Base-by-base conservation (phyloP, 345 rosid species). In the Noccaea bulbosa region DNA sequence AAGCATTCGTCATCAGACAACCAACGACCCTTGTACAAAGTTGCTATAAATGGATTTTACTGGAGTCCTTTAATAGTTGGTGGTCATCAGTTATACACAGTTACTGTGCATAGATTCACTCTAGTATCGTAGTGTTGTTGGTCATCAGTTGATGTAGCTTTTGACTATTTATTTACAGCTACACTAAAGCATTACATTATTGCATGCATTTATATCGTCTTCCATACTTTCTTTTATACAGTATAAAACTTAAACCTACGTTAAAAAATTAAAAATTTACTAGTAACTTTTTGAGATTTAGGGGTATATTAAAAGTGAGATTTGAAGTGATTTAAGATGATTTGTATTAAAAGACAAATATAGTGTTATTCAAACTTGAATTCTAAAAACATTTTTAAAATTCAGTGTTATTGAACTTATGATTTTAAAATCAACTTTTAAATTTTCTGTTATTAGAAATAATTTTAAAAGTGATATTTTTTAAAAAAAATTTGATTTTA, bases 21-120 rank as follows among this genome's bases (percentile, higher is more conserved):
- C 52, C 33, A 72, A 71, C 22, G 39, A 62, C 70, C 10, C 17
- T 8, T 38, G 30, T 10, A 56, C 27, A 5, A 6, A 38, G 57
- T 72, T 72, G 62, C 56, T 63, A 72, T 53, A 63, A 63, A 54
- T 34, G 48, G 46, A 5, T 72, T 43, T 7, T n/a, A 32, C 39
- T 52, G 37, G 11, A 41, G 75, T 62, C 38, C 55, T 38, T 7
- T 44, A 15, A 7, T 34, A 33, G 53, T 44, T 52, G 55, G 44
- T 62, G 39, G 40, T 34, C 56, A 44, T 62, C 37, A 43, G 53
- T 43, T 52, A 60, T 12, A 59, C 35, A 61, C 22, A 67, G 37
- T 47, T 58, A 24, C 33, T 48, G 15, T 57, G 38, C 34, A 64
- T 45, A 64, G 65, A 45, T 46, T 64, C 22, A 54, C 58, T 37